phyloP scores from a whole-genome alignment of 2,329 filamentous ascomycete genomes.

The Emergomyces orientalis region DNA sequence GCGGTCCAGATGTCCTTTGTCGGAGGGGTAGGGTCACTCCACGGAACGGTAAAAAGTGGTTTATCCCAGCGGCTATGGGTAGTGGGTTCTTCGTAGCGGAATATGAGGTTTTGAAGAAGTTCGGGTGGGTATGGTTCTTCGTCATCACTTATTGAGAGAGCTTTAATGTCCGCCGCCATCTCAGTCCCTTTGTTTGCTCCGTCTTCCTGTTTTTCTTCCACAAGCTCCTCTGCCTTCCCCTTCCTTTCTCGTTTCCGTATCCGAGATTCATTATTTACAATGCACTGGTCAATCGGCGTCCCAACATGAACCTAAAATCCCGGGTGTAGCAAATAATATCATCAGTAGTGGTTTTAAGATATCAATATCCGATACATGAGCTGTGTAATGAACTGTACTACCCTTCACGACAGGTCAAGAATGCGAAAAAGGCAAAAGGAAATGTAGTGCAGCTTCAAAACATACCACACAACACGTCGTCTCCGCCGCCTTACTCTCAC shows the following conservation, averaged over 20 bases:
- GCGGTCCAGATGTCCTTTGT: constrained; percentile 54
- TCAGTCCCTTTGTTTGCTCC: background rate
- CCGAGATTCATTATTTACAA: constrained; percentile 43
- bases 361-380: background rate
- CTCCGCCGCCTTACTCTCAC: constrained; percentile 54
- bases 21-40: constrained; percentile 47
- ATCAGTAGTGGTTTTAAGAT: background rate
- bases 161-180: constrained; percentile 3
- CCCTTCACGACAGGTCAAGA: background rate
- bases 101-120: constrained; percentile 55
- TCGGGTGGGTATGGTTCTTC: constrained; percentile 43
- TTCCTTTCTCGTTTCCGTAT: constrained; percentile 18
- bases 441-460: constrained; percentile 7
- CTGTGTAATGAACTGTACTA: background rate
- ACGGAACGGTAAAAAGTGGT: constrained; percentile 54
- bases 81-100: constrained; percentile 59
- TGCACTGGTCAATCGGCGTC: constrained; percentile 47
- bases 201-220: constrained; percentile 6
- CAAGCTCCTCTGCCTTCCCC: constrained; percentile 4
- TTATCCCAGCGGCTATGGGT: constrained; percentile 58
- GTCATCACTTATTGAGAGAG: constrained; percentile 12
- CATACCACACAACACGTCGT: constrained; percentile 54
- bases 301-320: constrained; percentile 47
- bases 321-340: background rate
- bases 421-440: background rate